These are phyloP conservation scores for Lodderomyces oxycetoniae DNA, from an alignment of 1,139 yeast genomes.

Conservation along the genomic window DNA sequence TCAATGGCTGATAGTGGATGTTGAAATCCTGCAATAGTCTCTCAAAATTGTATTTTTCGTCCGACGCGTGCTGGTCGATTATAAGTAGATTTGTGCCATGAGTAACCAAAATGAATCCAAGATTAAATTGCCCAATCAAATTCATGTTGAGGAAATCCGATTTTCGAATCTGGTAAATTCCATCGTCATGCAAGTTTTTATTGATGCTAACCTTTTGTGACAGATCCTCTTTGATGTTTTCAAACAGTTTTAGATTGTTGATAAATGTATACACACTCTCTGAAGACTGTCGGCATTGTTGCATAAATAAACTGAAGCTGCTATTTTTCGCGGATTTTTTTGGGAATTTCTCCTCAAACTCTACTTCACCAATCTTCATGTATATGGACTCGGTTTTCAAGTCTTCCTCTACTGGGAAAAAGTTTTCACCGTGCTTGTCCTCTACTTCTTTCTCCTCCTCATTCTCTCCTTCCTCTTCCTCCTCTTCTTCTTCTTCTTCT, in stretches of 20 bases:
- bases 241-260: not conserved
- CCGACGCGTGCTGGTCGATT: conserved; percentile 96
- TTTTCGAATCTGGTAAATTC: conserved; percentile 53
- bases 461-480: conserved; percentile 9
- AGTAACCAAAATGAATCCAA: conserved; percentile 80
- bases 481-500: conserved; percentile 1
- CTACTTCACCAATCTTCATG: conserved; percentile 16
- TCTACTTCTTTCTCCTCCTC: conserved; percentile 11
- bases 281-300: conserved; percentile 4
- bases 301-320: not conserved
- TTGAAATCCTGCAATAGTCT: conserved; percentile 50
- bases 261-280: conserved; percentile 6
- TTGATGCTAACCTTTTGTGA: conserved; percentile 14
- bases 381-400: conserved; percentile 9
- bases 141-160: conserved; percentile 66
- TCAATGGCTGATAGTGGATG: conserved; percentile 60
- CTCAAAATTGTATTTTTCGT: conserved; percentile 90
- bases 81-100: conserved; percentile 60
- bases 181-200: conserved; percentile 30
- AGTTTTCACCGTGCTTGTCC: conserved; percentile 15
- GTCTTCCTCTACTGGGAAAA: conserved; percentile 11
- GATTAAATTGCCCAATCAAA: conserved; percentile 85
- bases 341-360: conserved; percentile 13
- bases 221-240: not conserved
- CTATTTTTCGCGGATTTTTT: not conserved